phyloP scores from a whole-genome alignment of 169 alveolate genomes.

The Toxoplasma gondii region DNA sequence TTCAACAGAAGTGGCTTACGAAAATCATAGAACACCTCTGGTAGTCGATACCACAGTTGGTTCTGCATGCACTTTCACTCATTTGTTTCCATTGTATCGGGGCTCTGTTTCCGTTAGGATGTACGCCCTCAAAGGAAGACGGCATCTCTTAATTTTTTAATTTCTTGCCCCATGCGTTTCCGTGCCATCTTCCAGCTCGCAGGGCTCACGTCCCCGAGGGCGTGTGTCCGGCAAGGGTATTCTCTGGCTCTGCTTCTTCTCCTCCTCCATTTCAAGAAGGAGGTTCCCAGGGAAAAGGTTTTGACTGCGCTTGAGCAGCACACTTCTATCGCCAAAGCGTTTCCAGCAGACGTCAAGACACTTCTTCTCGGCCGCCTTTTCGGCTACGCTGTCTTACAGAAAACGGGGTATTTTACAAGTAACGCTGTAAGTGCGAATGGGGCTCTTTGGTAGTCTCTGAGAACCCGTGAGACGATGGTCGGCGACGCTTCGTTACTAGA shows the following conservation, averaged over 20 bases:
- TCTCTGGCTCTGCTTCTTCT: neutral
- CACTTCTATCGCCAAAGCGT: neutral
- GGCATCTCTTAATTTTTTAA: too few species aligned
- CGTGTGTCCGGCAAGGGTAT: constrained; percentile 25
- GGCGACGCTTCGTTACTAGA: too few species aligned
- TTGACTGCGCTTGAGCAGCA: neutral
- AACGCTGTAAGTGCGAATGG: neutral
- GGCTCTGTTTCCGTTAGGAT: too few species aligned
- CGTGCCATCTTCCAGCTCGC: neutral
- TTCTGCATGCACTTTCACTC: too few species aligned
- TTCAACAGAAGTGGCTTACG: too few species aligned
- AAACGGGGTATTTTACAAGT: neutral
- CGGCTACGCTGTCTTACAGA: constrained; percentile 11
- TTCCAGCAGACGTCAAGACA: neutral
- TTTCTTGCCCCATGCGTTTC: neutral
- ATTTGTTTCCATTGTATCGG: too few species aligned
- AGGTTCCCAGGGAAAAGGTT: neutral
- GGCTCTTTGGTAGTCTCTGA: neutral
- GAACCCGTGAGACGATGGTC: neutral
- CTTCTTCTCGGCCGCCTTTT: constrained; percentile 24
- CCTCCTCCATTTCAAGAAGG: constrained; percentile 18
- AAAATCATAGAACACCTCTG: too few species aligned
- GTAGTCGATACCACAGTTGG: too few species aligned
- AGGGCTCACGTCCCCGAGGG: constrained; percentile 8
- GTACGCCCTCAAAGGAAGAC: too few species aligned